Base-by-base conservation (phyloP, 495 filamentous ascomycete species). In the Immersiella caudata region DNA sequence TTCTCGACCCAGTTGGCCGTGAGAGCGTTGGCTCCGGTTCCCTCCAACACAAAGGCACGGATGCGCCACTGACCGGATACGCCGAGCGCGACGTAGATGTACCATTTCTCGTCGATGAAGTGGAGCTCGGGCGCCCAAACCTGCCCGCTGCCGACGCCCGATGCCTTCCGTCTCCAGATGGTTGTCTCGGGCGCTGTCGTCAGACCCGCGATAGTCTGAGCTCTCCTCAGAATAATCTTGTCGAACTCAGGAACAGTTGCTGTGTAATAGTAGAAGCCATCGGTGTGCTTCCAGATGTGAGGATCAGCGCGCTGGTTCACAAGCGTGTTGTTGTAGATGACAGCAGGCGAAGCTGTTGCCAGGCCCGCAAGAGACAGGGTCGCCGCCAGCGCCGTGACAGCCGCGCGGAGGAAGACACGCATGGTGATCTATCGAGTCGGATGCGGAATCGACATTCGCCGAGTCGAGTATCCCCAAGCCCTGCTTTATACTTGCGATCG, bases 81-180 rank as follows among this genome's bases (percentile, higher is more conserved):
- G 0, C 78, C 78, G 0, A 77, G 65, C 0, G 77, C 73, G 21
- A 80, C 76, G 64, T 80, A 79, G 58, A 86, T 77, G 71, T 84
- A 84, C 82, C 83, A 85, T 24, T 71, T 75, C 8, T 66, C 76
- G 59, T 81, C 75, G 40, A 86, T 78, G 60, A 79, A 78, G 65
- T 86, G 83, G 3, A 83, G 73, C 72, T 86, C 85, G 1, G 85
- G 85, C 0, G 84, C 85, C 85, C 84, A 88, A 40, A 87, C 83
- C 66, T 86, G 84, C 58, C 79, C 82, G 14, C 74, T 79, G 62
- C 81, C 86, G 24, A 85, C 79, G 18, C 73, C 71, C 2, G 71
- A 74, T 0, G 78, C 70, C 68, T 83, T 85, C n/a, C 78, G 78
- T 0, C 63, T 60, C 73, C 73, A 74, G 50, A 75, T 67, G 12